These are phyloP conservation scores for Paramecium caudatum DNA, from an alignment of 73 alveolate genomes.

Conservation along the genomic window DNA sequence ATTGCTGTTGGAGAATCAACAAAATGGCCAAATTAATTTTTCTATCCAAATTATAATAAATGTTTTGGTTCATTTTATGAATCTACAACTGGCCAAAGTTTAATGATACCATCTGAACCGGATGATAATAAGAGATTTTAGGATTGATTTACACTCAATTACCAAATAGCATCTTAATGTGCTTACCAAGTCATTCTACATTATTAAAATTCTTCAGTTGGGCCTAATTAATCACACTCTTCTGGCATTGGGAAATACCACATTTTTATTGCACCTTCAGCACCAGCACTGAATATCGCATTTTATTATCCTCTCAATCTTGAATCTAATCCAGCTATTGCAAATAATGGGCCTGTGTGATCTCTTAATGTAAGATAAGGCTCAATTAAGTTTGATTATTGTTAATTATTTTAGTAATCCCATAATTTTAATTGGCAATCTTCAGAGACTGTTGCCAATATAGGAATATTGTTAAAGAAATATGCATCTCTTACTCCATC, in stretches of 20 bases:
- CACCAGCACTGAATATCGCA: slow-evolving; percentile 65
- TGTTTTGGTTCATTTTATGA: slow-evolving; percentile 14
- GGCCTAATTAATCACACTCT: slow-evolving; percentile 16
- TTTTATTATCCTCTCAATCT: slow-evolving; percentile 37
- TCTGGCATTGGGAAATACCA: slow-evolving; percentile 73
- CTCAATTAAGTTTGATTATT: slow-evolving; percentile 28
- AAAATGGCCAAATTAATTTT: slow-evolving; percentile 50
- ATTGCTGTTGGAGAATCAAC: slow-evolving; percentile 72
- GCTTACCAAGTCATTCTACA: slow-evolving; percentile 64
- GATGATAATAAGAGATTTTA: slow-evolving; percentile 71
- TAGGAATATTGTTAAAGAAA: slow-evolving; percentile 27
- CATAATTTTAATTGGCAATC: slow-evolving; percentile 74
- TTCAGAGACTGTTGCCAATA: slow-evolving; percentile 72
- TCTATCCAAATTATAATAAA: slow-evolving; percentile 28
- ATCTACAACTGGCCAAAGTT: slow-evolving; percentile 64
- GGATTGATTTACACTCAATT: not conserved
- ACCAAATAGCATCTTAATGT: slow-evolving; percentile 75
- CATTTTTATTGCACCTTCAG: slow-evolving; percentile 72
- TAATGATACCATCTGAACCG: slow-evolving; percentile 58
- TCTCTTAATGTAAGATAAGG: slow-evolving; percentile 77
- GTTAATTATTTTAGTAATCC: slow-evolving; percentile 46
- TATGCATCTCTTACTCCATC: slow-evolving; percentile 75
- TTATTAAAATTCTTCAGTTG: slow-evolving; percentile 59
- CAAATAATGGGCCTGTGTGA: slow-evolving; percentile 74
- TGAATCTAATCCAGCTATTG: slow-evolving; percentile 64